Evolutionary conservation across 2,329 filamentous ascomycete genomes (phyloP).

Genomic region (Dactylellina leptospora): DNA sequence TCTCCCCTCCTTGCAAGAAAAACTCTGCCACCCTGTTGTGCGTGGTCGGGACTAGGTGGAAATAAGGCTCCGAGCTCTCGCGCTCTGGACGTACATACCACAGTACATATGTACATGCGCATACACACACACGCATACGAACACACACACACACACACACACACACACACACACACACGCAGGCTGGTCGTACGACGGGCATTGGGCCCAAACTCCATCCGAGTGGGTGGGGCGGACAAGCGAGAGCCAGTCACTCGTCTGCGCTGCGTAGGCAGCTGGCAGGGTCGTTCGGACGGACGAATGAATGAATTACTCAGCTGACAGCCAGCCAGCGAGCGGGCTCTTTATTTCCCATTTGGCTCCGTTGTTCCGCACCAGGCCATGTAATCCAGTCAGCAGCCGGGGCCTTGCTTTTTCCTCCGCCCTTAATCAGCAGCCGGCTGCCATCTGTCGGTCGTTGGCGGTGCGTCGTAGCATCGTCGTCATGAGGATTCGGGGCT

Average conservation of each 20-base stretch:
- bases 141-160: too few relatives aligned
- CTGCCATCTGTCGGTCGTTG: not conserved
- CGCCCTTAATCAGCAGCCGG: not conserved
- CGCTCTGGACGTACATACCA: not conserved
- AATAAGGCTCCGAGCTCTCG: slow-evolving; percentile 11
- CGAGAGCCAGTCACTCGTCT: slow-evolving; percentile 1
- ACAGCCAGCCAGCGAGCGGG: not conserved
- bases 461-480: slow-evolving; percentile 13
- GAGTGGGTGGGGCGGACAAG: not conserved
- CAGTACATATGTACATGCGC: not conserved
- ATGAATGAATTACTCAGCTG: not conserved
- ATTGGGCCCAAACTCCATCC: not conserved
- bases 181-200: not conserved
- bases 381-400: not conserved
- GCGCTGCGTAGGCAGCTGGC: not conserved
- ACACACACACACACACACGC: too few relatives aligned
- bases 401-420: slow-evolving; percentile 1
- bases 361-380: not conserved
- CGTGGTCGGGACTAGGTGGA: too few relatives aligned
- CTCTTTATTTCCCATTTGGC: not conserved
- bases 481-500: slow-evolving; percentile 11
- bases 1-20: too few relatives aligned
- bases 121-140: not conserved
- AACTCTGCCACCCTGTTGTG: too few relatives aligned
- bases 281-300: too few relatives aligned